A percentile compares a stretch with the other conserved stretches of the same genome.
phyloP scores from a whole-genome alignment of 164 flowering plant species.

The Liriodendron chinense region DNA sequence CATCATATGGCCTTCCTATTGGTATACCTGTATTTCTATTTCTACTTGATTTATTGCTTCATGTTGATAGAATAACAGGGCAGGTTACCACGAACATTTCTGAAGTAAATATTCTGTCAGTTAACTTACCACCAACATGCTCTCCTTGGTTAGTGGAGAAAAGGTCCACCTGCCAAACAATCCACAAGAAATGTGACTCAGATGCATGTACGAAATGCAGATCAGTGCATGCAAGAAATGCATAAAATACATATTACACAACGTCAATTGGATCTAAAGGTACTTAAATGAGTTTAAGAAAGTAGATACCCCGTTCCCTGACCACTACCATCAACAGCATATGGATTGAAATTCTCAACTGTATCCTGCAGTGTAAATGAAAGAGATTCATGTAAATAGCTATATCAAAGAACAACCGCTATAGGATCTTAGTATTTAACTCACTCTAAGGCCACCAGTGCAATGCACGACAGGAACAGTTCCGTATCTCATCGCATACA shows the following conservation, averaged over 20 bases:
- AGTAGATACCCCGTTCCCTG: constrained; percentile 83
- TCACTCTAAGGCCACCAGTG: constrained; percentile 95
- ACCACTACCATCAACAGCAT: constrained; percentile 50
- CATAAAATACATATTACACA: background rate
- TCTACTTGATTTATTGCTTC: background rate
- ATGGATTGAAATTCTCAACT: constrained; percentile 74
- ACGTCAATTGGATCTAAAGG: background rate
- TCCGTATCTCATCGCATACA: constrained; percentile 98
- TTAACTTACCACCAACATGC: constrained; percentile 68
- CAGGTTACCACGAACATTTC: background rate
- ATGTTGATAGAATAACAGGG: no score
- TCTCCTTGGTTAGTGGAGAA: constrained; percentile 71
- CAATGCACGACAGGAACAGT: constrained; percentile 88
- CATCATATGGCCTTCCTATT: no score
- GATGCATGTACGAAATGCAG: background rate
- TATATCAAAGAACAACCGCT: background rate
- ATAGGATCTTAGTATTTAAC: constrained; percentile 19
- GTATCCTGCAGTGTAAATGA: constrained; percentile 60
- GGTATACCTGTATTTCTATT: background rate
- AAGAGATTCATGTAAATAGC: background rate
- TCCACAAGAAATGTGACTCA: background rate
- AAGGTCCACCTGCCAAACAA: constrained; percentile 74
- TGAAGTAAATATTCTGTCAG: background rate
- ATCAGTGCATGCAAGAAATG: background rate
- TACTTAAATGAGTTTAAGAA: background rate